Base-by-base conservation (phyloP, 208 protist genomes). In the Leishmania mexicana region DNA sequence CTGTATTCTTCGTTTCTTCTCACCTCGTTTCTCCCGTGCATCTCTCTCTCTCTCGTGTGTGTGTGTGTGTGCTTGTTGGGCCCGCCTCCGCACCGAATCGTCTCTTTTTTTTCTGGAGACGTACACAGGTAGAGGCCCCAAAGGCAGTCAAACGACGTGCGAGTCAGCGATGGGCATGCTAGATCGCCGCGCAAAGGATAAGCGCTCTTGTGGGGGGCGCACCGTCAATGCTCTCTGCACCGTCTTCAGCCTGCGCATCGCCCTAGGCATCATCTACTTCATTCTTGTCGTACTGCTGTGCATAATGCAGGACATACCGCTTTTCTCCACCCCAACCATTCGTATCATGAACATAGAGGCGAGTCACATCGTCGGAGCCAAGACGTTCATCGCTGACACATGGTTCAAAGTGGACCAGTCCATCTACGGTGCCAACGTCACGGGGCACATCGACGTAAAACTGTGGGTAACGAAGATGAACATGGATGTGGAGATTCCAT, bases 361-460 rank as follows among this genome's bases (percentile, higher is more conserved):
- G 10, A 89, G 68, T 62, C 84, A 40, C 38, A 85, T 92, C 64
- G 73, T 81, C 38, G 80, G 70, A 8, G 79, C 85, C 0, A 35
- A 79, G 49, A 64, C 73, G 1, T 68, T 21, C 49, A 10, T 72
- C 31, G 24, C 76, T 8, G 40, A 1, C 28, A 79, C 74, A 24
- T 78, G 83, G 78, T 85, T 81, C 62, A 73, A 45, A 17, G 58
- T 83, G 31, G 82, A 90, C 57, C 58, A 84, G 21, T 28, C 53
- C 19, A 88, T 92, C 51, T 31, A 80, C 47, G 89, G 89, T 65
- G 87, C 87, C 28, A 89, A 93, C 81, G 81, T 76, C 42, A 84
- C 85, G 2, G 65, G 31, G 31, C 53, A 68, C 28, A 51, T 85
- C 28, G 45, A 73, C 40, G 68, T 90, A 0, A 83, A 77, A 51